Evolutionary conservation across 176 grass and related monocot genomes (phyloP).

Genomic region (Panicum miliaceum): DNA sequence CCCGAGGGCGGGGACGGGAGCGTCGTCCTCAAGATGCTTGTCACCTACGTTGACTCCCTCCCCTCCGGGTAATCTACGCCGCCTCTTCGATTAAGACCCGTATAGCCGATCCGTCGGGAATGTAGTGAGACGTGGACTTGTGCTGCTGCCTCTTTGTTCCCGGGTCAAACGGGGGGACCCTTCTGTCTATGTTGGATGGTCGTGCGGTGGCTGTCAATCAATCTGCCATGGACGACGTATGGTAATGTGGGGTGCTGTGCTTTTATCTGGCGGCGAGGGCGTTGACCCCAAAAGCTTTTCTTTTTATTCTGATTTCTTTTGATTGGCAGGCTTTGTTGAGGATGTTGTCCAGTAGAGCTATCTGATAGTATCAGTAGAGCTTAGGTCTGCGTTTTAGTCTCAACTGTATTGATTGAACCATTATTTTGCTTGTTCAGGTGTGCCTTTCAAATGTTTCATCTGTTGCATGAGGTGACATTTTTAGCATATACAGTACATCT

Average conservation of each 20-base stretch:
- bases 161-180: not conserved
- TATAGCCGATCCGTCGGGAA: not conserved
- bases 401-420: not conserved
- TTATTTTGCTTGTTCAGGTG: not conserved
- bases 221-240: not conserved
- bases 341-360: not conserved
- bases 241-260: not conserved
- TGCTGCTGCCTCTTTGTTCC: not conserved
- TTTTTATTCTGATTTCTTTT: not conserved
- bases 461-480: conserved; percentile 1
- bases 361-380: not conserved
- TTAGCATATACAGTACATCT: not conserved
- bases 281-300: not conserved
- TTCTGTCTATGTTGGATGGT: not conserved
- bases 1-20: conserved; percentile 50
- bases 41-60: conserved; percentile 84
- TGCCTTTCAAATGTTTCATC: not conserved
- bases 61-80: conserved; percentile 62
- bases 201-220: not conserved
- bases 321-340: not conserved
- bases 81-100: not conserved
- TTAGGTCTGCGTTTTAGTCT: not conserved
- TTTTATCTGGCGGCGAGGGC: not conserved
- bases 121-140: not conserved
- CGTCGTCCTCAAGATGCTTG: conserved; percentile 68